phyloP scores from a whole-genome alignment of 2,329 filamentous ascomycete species.

The Alternaria novae-zelandiae region DNA sequence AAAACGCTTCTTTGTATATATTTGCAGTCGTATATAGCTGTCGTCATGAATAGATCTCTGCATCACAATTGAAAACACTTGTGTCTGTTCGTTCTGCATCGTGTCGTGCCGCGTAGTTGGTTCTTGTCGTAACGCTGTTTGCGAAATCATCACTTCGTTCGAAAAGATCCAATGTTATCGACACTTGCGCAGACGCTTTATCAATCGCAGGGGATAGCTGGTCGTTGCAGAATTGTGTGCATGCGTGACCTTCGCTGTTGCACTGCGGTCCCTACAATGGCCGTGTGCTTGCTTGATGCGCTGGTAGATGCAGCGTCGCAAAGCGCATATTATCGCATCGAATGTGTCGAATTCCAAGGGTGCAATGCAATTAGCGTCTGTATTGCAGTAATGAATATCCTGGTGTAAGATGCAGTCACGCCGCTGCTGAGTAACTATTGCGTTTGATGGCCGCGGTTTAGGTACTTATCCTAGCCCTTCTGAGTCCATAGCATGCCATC shows the following conservation, averaged over 20 bases:
- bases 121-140: neutral
- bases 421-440: neutral
- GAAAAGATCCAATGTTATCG: neutral
- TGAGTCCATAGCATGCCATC: neutral
- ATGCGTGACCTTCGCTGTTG: neutral
- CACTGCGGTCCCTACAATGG: neutral
- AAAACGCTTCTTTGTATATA: constrained; percentile 12
- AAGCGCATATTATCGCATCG: neutral
- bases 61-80: neutral
- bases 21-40: constrained; percentile 9
- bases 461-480: neutral
- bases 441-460: neutral
- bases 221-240: neutral
- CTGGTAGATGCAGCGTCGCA: neutral
- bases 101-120: neutral
- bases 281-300: neutral
- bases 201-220: neutral
- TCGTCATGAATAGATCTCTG: neutral
- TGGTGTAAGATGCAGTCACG: neutral
- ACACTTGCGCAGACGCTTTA: neutral
- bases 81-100: neutral
- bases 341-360: neutral
- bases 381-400: neutral
- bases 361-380: neutral
- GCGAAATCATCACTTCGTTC: neutral